These are phyloP conservation scores for Macrolepiota fuliginosa DNA, from an alignment of 768 basidiomycete genomes.

Conservation along the genomic window DNA sequence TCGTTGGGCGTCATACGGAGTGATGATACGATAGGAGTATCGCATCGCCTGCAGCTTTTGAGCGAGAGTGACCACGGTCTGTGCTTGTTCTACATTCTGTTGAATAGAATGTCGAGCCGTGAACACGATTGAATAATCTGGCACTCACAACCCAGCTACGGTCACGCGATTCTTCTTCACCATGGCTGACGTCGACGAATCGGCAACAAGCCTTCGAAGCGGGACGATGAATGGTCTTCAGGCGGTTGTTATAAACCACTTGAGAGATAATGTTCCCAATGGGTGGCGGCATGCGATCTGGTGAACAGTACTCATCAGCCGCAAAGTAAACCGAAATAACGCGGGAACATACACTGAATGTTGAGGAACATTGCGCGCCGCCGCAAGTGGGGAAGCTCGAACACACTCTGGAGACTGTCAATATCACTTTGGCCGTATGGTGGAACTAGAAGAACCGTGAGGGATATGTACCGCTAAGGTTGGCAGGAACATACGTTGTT, in stretches of 20 bases:
- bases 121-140: conserved; percentile 6
- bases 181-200: conserved; percentile 51
- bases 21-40: conserved; percentile 57
- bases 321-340: neutral
- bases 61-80: conserved; percentile 45
- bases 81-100: conserved; percentile 55
- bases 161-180: conserved; percentile 29
- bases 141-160: conserved; percentile 36
- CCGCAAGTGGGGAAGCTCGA: conserved; percentile 54
- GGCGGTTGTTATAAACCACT: conserved; percentile 48
- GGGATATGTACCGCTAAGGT: conserved; percentile 13
- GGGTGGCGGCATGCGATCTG: conserved; percentile 62
- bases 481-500: conserved; percentile 32
- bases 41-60: conserved; percentile 31
- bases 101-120: neutral
- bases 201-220: conserved; percentile 37
- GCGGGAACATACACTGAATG: conserved; percentile 51
- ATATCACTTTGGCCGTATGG: conserved; percentile 60
- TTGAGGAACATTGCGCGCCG: conserved; percentile 44
- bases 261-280: conserved; percentile 63
- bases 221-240: conserved; percentile 45
- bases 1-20: conserved; percentile 74
- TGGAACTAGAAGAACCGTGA: conserved; percentile 43
- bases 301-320: neutral
- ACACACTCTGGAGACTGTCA: conserved; percentile 51